phyloP scores from a whole-genome alignment of 768 basidiomycete species.

The Coprinopsis sp. region DNA sequence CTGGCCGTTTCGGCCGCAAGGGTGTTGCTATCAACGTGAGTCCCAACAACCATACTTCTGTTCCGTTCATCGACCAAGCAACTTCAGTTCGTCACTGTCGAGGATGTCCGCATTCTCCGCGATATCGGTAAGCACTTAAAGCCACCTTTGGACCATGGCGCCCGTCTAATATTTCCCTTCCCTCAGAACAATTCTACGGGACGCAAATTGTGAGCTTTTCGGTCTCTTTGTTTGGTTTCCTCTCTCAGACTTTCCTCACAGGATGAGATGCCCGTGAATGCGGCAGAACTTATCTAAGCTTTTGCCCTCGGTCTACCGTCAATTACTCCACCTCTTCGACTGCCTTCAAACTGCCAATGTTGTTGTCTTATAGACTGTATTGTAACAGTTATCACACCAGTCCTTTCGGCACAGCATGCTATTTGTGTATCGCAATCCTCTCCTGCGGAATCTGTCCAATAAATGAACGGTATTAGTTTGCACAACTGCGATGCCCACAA shows the following conservation, averaged over 20 bases:
- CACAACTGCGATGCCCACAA: too few relatives aligned
- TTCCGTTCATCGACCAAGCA: constrained; percentile 10
- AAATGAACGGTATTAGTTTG: too few relatives aligned
- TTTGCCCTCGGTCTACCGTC: constrained; percentile 3
- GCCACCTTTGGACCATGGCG: constrained; percentile 3
- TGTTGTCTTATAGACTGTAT: too few relatives aligned
- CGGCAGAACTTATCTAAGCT: constrained; percentile 87
- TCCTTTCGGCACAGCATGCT: too few relatives aligned
- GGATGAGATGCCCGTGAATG: constrained; percentile 99
- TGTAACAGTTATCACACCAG: too few relatives aligned
- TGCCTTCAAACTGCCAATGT: background rate
- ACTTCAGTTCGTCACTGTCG: constrained; percentile 84
- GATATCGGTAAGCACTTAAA: constrained; percentile 73
- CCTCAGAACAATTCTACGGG: constrained; percentile 96
- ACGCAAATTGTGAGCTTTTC: constrained; percentile 75
- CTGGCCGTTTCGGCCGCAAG: constrained; percentile 97
- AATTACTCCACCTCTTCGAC: background rate
- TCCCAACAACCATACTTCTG: constrained; percentile 8
- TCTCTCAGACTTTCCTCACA: constrained; percentile 31
- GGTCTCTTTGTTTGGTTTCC: constrained; percentile 8
- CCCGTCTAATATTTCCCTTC: constrained; percentile 10
- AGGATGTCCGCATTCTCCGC: constrained; percentile 93
- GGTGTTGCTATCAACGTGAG: constrained; percentile 98
- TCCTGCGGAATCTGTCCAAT: too few relatives aligned
- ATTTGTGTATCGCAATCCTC: too few relatives aligned